Conservation (phyloP, 305 asterid species). For the Solanum hybrid region DNA sequence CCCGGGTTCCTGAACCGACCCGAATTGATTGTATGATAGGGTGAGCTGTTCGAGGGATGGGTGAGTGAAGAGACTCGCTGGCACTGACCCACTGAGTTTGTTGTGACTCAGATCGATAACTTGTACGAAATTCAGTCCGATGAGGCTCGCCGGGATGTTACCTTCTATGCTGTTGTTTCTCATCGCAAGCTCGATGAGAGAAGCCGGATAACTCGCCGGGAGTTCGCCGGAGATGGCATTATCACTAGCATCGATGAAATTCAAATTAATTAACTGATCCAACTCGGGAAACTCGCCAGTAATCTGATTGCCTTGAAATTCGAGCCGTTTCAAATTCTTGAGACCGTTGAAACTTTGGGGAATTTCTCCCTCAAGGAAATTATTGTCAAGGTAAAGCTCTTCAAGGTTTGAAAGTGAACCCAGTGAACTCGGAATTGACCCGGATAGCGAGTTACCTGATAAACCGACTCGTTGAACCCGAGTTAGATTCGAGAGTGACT, state of each 20-base stretch:
- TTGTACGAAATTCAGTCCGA: constrained; percentile 24
- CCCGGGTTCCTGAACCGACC: constrained; percentile 38
- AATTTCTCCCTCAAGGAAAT: constrained; percentile 39
- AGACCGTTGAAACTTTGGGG: constrained; percentile 44
- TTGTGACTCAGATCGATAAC: constrained; percentile 79
- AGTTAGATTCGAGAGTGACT: constrained; percentile 36
- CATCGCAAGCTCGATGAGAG: constrained; percentile 34
- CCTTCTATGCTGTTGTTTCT: constrained; percentile 56
- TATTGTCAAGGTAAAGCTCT: constrained; percentile 50
- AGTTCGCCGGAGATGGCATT: constrained; percentile 56
- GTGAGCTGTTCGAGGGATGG: constrained; percentile 64
- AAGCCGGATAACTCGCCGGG: constrained; percentile 48
- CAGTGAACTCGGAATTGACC: constrained; percentile 39
- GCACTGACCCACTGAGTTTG: constrained; percentile 48
- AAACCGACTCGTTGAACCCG: constrained; percentile 37
- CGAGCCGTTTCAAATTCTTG: constrained; percentile 48
- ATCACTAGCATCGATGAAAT: constrained; percentile 60
- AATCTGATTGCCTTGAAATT: constrained; percentile 55
- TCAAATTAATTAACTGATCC: constrained; percentile 33
- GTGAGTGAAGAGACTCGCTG: constrained; percentile 61
- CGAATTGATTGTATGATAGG: constrained; percentile 46
- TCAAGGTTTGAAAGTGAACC: constrained; percentile 37
- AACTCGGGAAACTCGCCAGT: constrained; percentile 46
- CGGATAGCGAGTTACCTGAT: constrained; percentile 50
- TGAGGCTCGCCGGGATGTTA: constrained; percentile 25